Conservation (phyloP, 2,329 filamentous ascomycete species). For the Aspergillus sp. region DNA sequence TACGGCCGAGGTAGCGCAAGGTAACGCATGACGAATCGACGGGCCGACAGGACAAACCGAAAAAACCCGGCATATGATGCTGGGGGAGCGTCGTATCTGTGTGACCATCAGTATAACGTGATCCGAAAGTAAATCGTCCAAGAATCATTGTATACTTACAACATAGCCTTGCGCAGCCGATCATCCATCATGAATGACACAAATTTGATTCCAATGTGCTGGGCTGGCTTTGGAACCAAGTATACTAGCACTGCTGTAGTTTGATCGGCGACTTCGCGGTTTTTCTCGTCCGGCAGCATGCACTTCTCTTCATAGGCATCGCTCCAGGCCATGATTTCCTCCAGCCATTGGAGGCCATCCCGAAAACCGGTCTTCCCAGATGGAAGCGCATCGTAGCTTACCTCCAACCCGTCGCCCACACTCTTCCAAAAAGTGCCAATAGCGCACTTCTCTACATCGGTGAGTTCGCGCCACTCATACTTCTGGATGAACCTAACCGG, state of each 20-base stretch:
- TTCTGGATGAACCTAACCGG: slow-evolving; percentile 62
- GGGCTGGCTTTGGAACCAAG: slow-evolving; percentile 49
- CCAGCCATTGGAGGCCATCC: slow-evolving; percentile 55
- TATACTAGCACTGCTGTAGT: slow-evolving; percentile 63
- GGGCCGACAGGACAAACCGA: slow-evolving; percentile 50
- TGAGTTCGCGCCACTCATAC: slow-evolving; percentile 70
- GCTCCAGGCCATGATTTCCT: slow-evolving; percentile 54
- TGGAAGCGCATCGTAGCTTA: slow-evolving; percentile 52
- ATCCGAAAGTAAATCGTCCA: not conserved
- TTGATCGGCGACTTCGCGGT: slow-evolving; percentile 56
- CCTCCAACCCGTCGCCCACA: slow-evolving; percentile 68
- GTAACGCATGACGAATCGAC: slow-evolving; percentile 59
- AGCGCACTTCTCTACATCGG: slow-evolving; percentile 67
- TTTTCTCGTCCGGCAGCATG: slow-evolving; percentile 57
- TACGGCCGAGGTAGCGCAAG: slow-evolving; percentile 59
- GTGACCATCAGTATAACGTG: not conserved
- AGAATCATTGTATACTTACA: slow-evolving; percentile 44
- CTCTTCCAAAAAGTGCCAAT: slow-evolving; percentile 70
- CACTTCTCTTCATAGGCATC: slow-evolving; percentile 57
- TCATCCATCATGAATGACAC: slow-evolving; percentile 64
- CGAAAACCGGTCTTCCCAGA: slow-evolving; percentile 42
- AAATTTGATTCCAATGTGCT: slow-evolving; percentile 51
- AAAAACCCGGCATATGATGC: slow-evolving; percentile 39
- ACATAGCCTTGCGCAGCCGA: slow-evolving; percentile 63
- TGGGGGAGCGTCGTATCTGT: slow-evolving; percentile 42